These are phyloP conservation scores for Coniferiporia weirii DNA, from an alignment of 1,284 basidiomycete species.

Conservation along the genomic window DNA sequence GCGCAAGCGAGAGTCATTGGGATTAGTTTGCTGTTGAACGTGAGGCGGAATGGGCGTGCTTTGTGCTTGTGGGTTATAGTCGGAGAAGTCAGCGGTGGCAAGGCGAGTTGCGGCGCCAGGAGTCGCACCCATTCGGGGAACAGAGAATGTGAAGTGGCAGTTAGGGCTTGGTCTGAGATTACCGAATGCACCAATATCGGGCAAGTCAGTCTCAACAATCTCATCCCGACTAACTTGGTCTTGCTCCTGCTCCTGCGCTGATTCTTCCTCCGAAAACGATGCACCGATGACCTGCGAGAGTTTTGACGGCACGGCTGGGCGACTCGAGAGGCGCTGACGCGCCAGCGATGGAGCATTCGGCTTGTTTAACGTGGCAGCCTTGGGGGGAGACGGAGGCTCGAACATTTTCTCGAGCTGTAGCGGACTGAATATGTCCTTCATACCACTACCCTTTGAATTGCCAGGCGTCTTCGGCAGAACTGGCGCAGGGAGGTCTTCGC, in stretches of 20 bases:
- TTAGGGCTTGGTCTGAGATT: conserved; percentile 31
- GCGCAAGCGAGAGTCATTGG: conserved; percentile 69
- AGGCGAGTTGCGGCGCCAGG: conserved; percentile 26
- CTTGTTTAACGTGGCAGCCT: conserved; percentile 19
- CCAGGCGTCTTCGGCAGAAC: conserved; percentile 62
- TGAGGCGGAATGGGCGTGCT: conserved; percentile 49
- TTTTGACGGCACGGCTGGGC: conserved; percentile 15
- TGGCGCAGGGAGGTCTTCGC: conserved; percentile 58
- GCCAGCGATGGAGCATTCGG: conserved; percentile 29
- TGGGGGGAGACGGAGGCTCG: conserved; percentile 77
- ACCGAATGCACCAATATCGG: conserved; percentile 29
- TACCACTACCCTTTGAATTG: conserved; percentile 46
- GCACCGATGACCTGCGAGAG: conserved; percentile 26
- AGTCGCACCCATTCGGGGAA: conserved; percentile 38
- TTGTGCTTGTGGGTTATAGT: conserved; percentile 28
- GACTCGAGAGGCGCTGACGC: not conserved
- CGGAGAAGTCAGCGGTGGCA: conserved; percentile 1
- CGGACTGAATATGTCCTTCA: conserved; percentile 83
- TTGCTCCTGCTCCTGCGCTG: conserved; percentile 5
- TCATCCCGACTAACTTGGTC: conserved; percentile 19
- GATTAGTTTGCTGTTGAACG: conserved; percentile 24
- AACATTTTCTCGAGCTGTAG: conserved; percentile 85
- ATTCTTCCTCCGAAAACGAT: conserved; percentile 15
- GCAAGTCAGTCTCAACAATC: conserved; percentile 30
- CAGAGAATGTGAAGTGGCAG: conserved; percentile 73